Base-by-base conservation (phyloP, 2,329 filamentous ascomycete genomes). In the Aspergillus sp. region DNA sequence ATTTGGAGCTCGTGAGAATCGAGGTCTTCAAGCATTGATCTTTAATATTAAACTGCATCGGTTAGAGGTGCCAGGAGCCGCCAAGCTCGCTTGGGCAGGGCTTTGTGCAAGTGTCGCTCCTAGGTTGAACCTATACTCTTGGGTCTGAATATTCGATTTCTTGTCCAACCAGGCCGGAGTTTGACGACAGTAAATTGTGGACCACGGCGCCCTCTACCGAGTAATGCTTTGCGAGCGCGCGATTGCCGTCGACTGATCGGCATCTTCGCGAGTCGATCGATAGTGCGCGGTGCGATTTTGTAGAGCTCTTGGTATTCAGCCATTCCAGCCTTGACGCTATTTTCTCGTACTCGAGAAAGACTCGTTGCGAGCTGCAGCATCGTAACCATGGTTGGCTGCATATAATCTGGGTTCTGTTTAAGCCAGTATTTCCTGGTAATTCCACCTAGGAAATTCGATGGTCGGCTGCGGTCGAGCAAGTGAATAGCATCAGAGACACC, bases 331-430 rank as follows among this genome's bases (percentile, higher is more conserved):
- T 65, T 46, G 41, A 79, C 72, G 57, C 75, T 79, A 31, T 69
- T 70, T 17, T 71, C 69, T 43, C 76, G 75, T 46, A 78, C 69
- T 57, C 77, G 70, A 34, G 74, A 70, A 34, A 81, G 68, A 9
- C 76, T 72, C n/a, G 75, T 69, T 15, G 78, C 78, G 25, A 83
- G 70, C 59, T 79, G 74, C 15, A 82, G 74, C 67, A 81, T 75
- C 11, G 79, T 77, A 38, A 74, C 62, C 67, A 82, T 82, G 7
- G 77, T 77, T 15, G 81, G 80, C 58, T 78, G 75, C 68, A 79
- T 73, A 59, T 77, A 76, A 25, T 73, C 75, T 2, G 78, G 79
- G 25, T 76, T 64, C 3, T 79, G 68, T 31, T 74, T 73, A 43
- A 64, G 71, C 76, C 77, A 79, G 45, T 75, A 72, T 30, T 61